phyloP scores from a whole-genome alignment of 106 monocot genomes.

The Dactylorhiza incarnata region DNA sequence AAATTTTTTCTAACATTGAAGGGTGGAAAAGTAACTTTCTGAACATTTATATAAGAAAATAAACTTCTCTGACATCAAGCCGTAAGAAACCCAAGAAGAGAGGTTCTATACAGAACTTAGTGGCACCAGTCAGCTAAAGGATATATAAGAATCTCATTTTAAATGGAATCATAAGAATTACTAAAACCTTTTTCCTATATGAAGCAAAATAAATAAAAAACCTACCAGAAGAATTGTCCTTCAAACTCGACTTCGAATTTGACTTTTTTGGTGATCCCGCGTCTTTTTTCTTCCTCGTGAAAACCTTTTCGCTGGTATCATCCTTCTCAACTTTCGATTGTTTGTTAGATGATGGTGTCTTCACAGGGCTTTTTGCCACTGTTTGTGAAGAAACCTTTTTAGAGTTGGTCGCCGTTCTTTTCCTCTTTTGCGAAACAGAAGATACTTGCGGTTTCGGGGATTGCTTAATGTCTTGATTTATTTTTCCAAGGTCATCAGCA shows the following conservation, averaged over 20 bases:
- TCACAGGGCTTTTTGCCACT: conserved; percentile 6
- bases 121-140: neutral
- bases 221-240: conserved; percentile 15
- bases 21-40: too few species aligned
- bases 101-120: neutral
- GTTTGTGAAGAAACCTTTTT: conserved; percentile 17
- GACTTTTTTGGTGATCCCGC: conserved; percentile 11
- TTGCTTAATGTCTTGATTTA: neutral
- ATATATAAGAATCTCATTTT: neutral
- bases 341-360: conserved; percentile 12
- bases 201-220: neutral
- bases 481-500: conserved; percentile 1
- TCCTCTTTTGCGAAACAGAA: neutral
- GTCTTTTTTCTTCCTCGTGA: conserved; percentile 42
- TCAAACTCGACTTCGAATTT: conserved; percentile 2
- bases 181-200: neutral
- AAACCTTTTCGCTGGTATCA: conserved; percentile 51
- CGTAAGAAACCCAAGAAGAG: neutral
- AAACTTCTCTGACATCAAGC: neutral
- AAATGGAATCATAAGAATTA: neutral
- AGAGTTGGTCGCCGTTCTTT: neutral
- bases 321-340: conserved; percentile 20
- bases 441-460: neutral
- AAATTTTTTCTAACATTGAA: too few species aligned
- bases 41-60: neutral